Base-by-base conservation (phyloP, 371 early-diverging fungal genomes). In the Syncephalis plumigaleata region DNA sequence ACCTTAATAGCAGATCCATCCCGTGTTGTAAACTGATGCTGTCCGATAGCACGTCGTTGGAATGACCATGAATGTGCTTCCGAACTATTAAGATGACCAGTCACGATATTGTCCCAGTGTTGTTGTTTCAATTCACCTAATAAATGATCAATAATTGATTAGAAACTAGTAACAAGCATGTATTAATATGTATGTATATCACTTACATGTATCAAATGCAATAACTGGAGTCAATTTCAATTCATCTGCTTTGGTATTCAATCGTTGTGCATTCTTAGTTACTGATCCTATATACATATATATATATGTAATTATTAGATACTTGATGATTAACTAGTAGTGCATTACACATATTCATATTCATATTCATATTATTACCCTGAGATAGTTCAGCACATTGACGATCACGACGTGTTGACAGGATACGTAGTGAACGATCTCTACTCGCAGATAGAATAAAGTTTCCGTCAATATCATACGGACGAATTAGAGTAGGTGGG, bases 41-140 rank as follows among this genome's bases (percentile, higher is more conserved):
- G 64, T 16, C 88, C 91, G 45, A 93, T 51, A 0, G 71, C 72
- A 54, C 81, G 82, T 49, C 74, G 69, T 46, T 75, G 77, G 21
- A 71, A 73, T 47, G 75, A 75, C 95, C 96, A 94, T 18, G 87
- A 77, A 26, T 84, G 76, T 16, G 81, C 88, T 1, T 59, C 61
- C 3, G 56, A 55, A 36, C 76, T 71, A 49, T 85, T 81, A 53
- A 74, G 65, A 53, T 94, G 95, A 54, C 81, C 71, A 18, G 94
- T 79, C 18, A 94, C 45, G 36, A 92, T 67, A 49, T 90, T 91
- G 60, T 87, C 89, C 91, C 94, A 93, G 46, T 86, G 81, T 43
- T 74, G 73, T 44, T 77, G 62, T 58, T 77, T 82, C 7, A 31
- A 11, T 31, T 31, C 31, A 31, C 31, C 31, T 31, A 31, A 11